These are phyloP conservation scores for Wallacemonas sp. DNA, from an alignment of 208 protist species.

Conservation along the genomic window DNA sequence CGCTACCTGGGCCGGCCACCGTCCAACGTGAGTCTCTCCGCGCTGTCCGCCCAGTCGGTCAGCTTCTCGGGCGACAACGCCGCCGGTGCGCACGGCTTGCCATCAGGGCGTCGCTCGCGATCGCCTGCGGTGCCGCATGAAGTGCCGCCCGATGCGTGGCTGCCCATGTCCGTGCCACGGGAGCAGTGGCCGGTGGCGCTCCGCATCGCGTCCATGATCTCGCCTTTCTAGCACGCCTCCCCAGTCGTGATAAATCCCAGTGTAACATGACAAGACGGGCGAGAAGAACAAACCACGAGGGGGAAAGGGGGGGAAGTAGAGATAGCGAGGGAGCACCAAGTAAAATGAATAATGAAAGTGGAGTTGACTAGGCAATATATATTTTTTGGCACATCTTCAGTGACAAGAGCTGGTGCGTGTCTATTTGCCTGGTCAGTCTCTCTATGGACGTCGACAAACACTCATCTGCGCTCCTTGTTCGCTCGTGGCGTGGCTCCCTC, in stretches of 20 bases:
- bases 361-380: no score
- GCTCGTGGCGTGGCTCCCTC: background rate
- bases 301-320: background rate
- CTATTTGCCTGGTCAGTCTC: background rate
- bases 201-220: constrained; percentile 44
- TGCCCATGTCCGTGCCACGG: constrained; percentile 55
- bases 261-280: background rate
- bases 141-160: constrained; percentile 43
- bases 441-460: no score
- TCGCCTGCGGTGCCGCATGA: constrained; percentile 7
- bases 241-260: background rate
- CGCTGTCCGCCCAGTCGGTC: background rate
- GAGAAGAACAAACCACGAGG: constrained; percentile 22
- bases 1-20: background rate
- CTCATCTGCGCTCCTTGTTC: background rate
- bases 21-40: constrained; percentile 11
- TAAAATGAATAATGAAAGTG: background rate
- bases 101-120: background rate
- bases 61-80: background rate
- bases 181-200: constrained; percentile 49
- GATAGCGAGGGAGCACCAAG: constrained; percentile 4
- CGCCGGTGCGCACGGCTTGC: background rate
- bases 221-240: constrained; percentile 65
- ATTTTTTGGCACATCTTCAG: no score
- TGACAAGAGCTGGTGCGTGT: background rate